These are phyloP conservation scores for Zoysia pacifica DNA, from an alignment of 176 grass and related monocot genomes.

Conservation along the genomic window DNA sequence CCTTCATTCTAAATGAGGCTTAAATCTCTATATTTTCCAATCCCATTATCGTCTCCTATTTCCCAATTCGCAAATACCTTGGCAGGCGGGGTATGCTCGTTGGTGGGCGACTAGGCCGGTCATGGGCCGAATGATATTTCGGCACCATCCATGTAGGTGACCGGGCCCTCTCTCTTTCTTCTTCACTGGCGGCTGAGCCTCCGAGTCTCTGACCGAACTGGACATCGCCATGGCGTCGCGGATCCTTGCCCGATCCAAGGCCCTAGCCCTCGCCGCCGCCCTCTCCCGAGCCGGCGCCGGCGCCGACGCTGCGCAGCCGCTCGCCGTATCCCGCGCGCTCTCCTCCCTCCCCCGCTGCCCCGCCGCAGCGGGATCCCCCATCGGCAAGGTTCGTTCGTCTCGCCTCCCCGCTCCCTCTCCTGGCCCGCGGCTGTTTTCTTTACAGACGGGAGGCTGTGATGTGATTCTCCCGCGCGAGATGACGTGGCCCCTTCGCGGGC, in stretches of 20 bases:
- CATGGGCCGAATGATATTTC: neutral
- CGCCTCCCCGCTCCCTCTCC: neutral
- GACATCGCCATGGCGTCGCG: slow-evolving; percentile 46
- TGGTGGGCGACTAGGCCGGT: neutral
- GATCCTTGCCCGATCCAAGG: slow-evolving; percentile 46
- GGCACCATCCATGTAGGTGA: neutral
- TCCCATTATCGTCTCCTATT: no score
- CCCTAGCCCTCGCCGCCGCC: slow-evolving; percentile 15
- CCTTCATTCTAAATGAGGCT: no score
- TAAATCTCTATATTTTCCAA: no score
- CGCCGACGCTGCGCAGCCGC: neutral
- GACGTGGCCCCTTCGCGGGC: neutral
- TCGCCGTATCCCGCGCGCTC: slow-evolving; percentile 36
- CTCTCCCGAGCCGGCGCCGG: slow-evolving; percentile 32
- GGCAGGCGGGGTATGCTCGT: neutral
- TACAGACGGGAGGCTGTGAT: neutral
- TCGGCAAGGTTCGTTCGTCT: slow-evolving; percentile 40
- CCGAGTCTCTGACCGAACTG: neutral
- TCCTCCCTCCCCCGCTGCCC: slow-evolving; percentile 25
- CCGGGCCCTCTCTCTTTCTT: no score
- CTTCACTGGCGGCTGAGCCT: neutral
- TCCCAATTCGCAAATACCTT: no score
- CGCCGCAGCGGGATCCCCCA: slow-evolving; percentile 4
- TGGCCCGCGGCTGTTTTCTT: neutral
- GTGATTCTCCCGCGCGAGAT: neutral